Conservation (phyloP, 208 protist species). For the Trypanosomatidae sp. region DNA sequence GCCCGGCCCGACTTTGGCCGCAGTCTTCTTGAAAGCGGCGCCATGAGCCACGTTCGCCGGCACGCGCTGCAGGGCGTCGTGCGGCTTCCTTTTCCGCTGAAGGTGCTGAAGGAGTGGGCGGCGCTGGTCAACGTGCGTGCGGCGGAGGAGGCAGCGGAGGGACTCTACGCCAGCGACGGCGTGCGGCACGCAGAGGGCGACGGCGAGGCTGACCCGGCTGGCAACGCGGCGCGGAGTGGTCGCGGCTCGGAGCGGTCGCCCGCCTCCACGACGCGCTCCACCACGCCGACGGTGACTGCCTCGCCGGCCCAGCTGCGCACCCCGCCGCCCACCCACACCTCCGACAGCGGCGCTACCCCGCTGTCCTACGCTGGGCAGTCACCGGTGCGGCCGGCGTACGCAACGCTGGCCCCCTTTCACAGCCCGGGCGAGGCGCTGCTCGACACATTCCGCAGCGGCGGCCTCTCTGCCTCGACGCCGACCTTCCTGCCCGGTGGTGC, state of each 20-base stretch:
- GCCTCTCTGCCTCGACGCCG: slow-evolving; percentile 3
- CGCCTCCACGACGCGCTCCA: no score
- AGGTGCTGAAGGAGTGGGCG: slow-evolving; percentile 49
- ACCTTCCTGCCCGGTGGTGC: neutral
- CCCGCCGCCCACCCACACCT: no score
- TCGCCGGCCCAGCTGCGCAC: no score
- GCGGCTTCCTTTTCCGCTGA: slow-evolving; percentile 47
- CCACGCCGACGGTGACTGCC: no score
- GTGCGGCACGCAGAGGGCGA: no score
- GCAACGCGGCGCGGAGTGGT: neutral
- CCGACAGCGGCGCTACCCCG: no score
- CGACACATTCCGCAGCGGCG: slow-evolving; percentile 5
- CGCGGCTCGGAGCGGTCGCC: no score
- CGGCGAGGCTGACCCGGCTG: neutral
- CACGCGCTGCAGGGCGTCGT: slow-evolving; percentile 40
- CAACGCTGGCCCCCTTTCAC: neutral
- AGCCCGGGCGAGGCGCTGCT: slow-evolving; percentile 11
- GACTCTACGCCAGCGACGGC: slow-evolving; percentile 6
- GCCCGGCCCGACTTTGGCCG: slow-evolving; percentile 38
- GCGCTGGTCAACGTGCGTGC: slow-evolving; percentile 31
- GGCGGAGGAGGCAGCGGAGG: slow-evolving; percentile 16
- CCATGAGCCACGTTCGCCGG: slow-evolving; percentile 35
- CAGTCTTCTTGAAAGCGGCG: slow-evolving; percentile 37
- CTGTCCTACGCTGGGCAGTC: no score
- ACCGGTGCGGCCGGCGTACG: neutral